Evolutionary conservation across 1,284 basidiomycete genomes (phyloP).

Genomic region (Hymenochaete sp.): DNA sequence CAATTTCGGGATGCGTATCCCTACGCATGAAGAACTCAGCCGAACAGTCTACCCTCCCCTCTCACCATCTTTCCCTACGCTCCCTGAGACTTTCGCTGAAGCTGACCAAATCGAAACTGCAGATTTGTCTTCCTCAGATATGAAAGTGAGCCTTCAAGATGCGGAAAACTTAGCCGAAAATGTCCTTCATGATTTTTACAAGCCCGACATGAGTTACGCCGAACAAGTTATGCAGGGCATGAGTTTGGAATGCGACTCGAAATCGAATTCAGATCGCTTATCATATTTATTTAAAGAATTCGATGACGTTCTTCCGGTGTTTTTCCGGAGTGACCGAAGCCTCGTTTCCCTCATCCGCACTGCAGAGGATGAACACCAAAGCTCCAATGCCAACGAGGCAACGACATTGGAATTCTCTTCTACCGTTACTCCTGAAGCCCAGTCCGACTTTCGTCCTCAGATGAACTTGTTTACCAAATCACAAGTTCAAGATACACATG

Average conservation of each 20-base stretch:
- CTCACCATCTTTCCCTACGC: too few species aligned
- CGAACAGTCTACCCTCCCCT: slow-evolving; percentile 19
- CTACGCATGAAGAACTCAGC: slow-evolving; percentile 39
- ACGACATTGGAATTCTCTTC: slow-evolving; percentile 4
- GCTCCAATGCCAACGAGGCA: too few species aligned
- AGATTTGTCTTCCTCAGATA: neutral
- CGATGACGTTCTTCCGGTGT: too few species aligned
- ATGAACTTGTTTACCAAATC: too few species aligned
- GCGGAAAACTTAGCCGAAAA: neutral
- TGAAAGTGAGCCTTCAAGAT: neutral
- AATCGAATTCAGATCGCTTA: too few species aligned
- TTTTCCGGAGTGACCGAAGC: too few species aligned
- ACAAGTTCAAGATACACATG: neutral
- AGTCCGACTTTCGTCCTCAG: slow-evolving; percentile 1
- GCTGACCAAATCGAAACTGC: neutral
- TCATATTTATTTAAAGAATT: too few species aligned
- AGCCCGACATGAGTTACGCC: neutral
- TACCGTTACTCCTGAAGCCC: neutral
- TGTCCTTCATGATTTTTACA: neutral
- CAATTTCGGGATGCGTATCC: slow-evolving; percentile 37
- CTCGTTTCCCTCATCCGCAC: too few species aligned
- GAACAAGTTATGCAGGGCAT: slow-evolving; percentile 2
- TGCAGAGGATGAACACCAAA: too few species aligned
- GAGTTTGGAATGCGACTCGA: slow-evolving; percentile 3
- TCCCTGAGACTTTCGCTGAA: neutral